Evolutionary conservation across 2,329 filamentous ascomycete genomes (phyloP).

Genomic region (Neocucurbitaria cava): DNA sequence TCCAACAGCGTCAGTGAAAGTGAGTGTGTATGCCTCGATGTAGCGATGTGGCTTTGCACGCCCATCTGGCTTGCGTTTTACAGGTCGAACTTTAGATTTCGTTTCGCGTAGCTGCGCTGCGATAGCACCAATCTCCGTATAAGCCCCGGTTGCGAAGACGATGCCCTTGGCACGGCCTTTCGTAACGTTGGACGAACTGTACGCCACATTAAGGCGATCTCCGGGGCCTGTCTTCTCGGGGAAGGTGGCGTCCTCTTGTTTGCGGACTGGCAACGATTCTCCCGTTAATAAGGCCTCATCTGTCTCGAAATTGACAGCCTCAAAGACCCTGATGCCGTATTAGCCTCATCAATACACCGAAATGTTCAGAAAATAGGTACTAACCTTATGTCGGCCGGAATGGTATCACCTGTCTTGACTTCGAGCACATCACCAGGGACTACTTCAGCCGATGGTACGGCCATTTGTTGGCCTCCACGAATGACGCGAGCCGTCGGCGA

Average conservation of each 20-base stretch:
- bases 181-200: slow-evolving; percentile 71
- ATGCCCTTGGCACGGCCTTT: slow-evolving; percentile 73
- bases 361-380: background rate
- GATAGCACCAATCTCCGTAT: slow-evolving; percentile 77
- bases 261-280: slow-evolving; percentile 71
- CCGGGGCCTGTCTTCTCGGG: slow-evolving; percentile 65
- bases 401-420: slow-evolving; percentile 69
- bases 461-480: slow-evolving; percentile 61
- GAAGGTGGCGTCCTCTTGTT: slow-evolving; percentile 65
- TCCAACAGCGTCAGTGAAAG: slow-evolving; percentile 50
- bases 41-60: slow-evolving; percentile 46
- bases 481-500: slow-evolving; percentile 57
- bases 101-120: slow-evolving; percentile 69
- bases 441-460: slow-evolving; percentile 63
- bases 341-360: background rate
- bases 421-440: slow-evolving; percentile 73
- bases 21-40: slow-evolving; percentile 61
- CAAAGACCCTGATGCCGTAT: slow-evolving; percentile 50
- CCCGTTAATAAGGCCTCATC: slow-evolving; percentile 76
- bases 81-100: slow-evolving; percentile 40
- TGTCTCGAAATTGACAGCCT: slow-evolving; percentile 76
- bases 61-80: slow-evolving; percentile 51
- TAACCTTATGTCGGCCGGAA: slow-evolving; percentile 68
- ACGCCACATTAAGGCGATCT: slow-evolving; percentile 71
- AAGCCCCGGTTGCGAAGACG: slow-evolving; percentile 72